Conservation (phyloP, 2,329 filamentous ascomycete genomes). For the Trichophyton simii region DNA sequence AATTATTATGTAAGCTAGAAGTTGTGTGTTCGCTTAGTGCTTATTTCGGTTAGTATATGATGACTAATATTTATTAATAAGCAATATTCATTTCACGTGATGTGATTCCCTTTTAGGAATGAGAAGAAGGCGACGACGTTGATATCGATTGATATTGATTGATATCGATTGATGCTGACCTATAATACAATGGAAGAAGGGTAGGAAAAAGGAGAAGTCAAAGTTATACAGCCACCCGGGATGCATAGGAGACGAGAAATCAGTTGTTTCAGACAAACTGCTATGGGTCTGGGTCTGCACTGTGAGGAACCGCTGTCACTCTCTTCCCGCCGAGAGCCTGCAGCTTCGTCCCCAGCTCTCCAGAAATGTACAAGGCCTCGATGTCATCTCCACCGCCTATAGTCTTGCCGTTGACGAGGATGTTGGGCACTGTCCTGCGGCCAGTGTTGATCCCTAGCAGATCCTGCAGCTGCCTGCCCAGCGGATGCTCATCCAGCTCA, state of each 20-base stretch:
- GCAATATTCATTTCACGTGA: background rate
- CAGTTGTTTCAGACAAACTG: no score
- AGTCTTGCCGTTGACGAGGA: slow-evolving; percentile 75
- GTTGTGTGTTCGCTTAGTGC: background rate
- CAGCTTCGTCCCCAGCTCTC: slow-evolving; percentile 58
- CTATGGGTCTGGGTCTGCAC: slow-evolving; percentile 5
- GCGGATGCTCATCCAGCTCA: slow-evolving; percentile 71
- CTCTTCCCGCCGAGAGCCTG: slow-evolving; percentile 60
- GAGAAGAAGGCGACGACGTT: background rate
- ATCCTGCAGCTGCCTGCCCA: slow-evolving; percentile 61
- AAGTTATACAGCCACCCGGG: background rate
- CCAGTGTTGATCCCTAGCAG: slow-evolving; percentile 62
- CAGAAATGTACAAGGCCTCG: slow-evolving; percentile 53
- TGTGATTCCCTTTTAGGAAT: background rate
- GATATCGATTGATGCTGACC: no score
- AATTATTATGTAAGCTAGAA: slow-evolving; percentile 14
- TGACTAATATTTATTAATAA: background rate
- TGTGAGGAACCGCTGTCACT: slow-evolving; percentile 30
- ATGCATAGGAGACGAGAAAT: background rate
- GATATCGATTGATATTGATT: background rate
- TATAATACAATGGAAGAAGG: no score
- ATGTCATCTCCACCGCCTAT: slow-evolving; percentile 88
- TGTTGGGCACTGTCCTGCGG: slow-evolving; percentile 77
- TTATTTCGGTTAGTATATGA: background rate
- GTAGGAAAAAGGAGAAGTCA: background rate